Conservation (phyloP, 1,284 basidiomycete genomes). For the Thecaphora thlaspeos region DNA sequence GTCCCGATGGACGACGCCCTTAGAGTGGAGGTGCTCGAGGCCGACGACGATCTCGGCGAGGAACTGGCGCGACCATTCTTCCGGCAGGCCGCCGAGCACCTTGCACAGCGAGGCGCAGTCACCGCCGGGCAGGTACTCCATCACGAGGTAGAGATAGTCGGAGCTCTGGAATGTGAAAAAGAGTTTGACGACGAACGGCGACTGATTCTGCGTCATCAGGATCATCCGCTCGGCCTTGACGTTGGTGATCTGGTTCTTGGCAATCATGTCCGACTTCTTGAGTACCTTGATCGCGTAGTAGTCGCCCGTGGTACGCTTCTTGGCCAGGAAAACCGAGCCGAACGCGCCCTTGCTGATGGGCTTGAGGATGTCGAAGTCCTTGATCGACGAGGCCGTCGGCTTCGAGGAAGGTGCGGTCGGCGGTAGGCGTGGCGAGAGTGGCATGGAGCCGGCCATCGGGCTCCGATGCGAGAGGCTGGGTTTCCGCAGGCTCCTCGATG, state of each 20-base stretch:
- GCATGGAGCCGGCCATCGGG: constrained; percentile 48
- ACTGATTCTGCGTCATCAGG: constrained; percentile 98
- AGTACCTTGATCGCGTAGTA: constrained; percentile 99
- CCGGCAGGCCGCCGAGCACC: constrained; percentile 83
- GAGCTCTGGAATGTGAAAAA: constrained; percentile 61
- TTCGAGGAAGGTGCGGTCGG: constrained; percentile 74
- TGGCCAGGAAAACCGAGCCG: constrained; percentile 94
- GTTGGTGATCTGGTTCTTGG: constrained; percentile 99
- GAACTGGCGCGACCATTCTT: constrained; percentile 96
- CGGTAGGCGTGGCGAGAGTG: constrained; percentile 80
- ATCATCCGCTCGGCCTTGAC: constrained; percentile 99
- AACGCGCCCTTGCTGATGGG: constrained; percentile 97
- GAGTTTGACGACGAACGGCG: constrained; percentile 72
- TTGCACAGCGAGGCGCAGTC: constrained; percentile 97
- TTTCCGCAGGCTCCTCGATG: constrained; percentile 26
- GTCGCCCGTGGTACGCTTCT: constrained; percentile 96
- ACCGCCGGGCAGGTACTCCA: constrained; percentile 71
- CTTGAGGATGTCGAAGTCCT: constrained; percentile 98
- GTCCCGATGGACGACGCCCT: constrained; percentile 96
- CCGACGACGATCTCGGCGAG: constrained; percentile 93
- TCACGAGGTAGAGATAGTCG: constrained; percentile 61
- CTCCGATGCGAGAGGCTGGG: constrained; percentile 38
- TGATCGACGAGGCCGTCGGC: constrained; percentile 85
- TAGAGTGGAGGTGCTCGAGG: constrained; percentile 88
- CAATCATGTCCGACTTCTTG: constrained; percentile 99